phyloP scores from a whole-genome alignment of 306 rosid species.

The Prunus persica region Prunus_persica_NCBIv2 NC_034010.1:26623501-26624000 shows the following conservation, averaged over 20 bases:
- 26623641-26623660: neutral
- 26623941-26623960: constrained; percentile 50
- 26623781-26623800: neutral
- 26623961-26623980: constrained; percentile 33
- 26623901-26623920: constrained; percentile 53
- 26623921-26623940: constrained; percentile 61
- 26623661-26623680: neutral
- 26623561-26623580: neutral
- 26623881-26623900: constrained; percentile 18
- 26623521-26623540: neutral
- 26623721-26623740: too few relatives aligned
- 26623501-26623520: constrained; percentile 3
- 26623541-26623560: neutral
- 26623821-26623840: neutral
- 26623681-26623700: neutral
- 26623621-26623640: neutral
- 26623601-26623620: too few relatives aligned
- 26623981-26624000: constrained; percentile 23
- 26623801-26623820: neutral
- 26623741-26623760: too few relatives aligned
- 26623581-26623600: too few relatives aligned
- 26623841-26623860: neutral
- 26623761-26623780: neutral
- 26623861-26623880: neutral
- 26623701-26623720: too few relatives aligned